A percentile compares a stretch with the other conserved stretches of the same genome.
Evolutionary conservation across 768 basidiomycete genomes (phyloP).

Genomic region (Mycena olivaceomarginata): DNA sequence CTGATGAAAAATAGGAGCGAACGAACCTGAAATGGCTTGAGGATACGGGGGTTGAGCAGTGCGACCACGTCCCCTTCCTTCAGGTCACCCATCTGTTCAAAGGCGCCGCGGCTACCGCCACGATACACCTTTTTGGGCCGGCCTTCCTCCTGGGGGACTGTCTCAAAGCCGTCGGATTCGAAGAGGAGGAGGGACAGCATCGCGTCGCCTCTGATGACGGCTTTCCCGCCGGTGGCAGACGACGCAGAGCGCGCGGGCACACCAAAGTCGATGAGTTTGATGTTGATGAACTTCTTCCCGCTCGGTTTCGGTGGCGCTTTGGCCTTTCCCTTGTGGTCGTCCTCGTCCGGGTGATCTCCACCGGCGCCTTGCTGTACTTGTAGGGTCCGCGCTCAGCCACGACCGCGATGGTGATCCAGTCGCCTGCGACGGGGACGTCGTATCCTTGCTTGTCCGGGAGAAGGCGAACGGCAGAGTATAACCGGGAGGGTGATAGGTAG

Average conservation of each 20-base stretch:
- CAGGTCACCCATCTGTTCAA: conserved; percentile 90
- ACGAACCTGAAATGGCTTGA: conserved; percentile 90
- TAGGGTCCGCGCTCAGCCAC: conserved; percentile 93
- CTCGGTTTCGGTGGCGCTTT: conserved; percentile 63
- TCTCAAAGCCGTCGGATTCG: conserved; percentile 86
- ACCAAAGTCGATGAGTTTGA: conserved; percentile 91
- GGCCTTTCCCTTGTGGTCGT: conserved; percentile 56
- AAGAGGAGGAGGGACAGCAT: conserved; percentile 92
- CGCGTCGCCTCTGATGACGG: conserved; percentile 83
- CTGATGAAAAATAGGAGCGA: background rate
- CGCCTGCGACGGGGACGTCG: conserved; percentile 93
- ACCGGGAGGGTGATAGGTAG: conserved; percentile 90
- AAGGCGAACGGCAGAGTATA: conserved; percentile 91
- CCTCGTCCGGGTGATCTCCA: conserved; percentile 69
- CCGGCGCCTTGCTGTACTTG: conserved; percentile 82
- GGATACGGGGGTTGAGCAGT: conserved; percentile 89
- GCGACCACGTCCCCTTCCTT: conserved; percentile 96
- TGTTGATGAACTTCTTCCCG: conserved; percentile 90
- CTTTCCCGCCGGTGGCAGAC: conserved; percentile 73
- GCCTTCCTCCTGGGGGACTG: conserved; percentile 70
- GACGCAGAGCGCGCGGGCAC: conserved; percentile 72
- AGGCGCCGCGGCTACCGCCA: conserved; percentile 95
- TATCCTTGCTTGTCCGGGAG: conserved; percentile 88
- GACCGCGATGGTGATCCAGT: conserved; percentile 98
- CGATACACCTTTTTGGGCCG: conserved; percentile 80